Percentiles rank a stretch among this genome's conserved stretches.
Evolutionary conservation across 148 eudicot genomes (phyloP).

Genomic region (Mesembryanthemum crystallinum): DNA sequence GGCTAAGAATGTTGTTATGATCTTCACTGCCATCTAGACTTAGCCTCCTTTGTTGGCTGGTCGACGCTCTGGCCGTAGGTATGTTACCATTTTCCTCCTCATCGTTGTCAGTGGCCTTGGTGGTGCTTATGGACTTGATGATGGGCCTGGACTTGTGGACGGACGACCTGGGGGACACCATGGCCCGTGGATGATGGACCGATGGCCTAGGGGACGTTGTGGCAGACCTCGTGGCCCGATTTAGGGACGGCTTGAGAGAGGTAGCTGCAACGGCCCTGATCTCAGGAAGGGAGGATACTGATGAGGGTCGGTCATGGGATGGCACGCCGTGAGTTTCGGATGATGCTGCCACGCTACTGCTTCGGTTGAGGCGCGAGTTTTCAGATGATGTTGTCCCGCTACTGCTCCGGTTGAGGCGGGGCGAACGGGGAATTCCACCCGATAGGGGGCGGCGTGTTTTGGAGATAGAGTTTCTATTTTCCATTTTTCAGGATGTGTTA

Average conservation of each 20-base stretch:
- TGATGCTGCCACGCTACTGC: conserved; percentile 29
- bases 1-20: not conserved
- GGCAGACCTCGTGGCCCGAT: conserved; percentile 13
- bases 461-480: conserved; percentile 13
- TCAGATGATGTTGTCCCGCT: conserved; percentile 27
- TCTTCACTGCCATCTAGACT: conserved; percentile 21
- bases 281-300: too few relatives aligned
- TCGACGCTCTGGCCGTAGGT: conserved; percentile 16
- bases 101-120: conserved; percentile 18
- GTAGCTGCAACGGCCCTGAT: not conserved
- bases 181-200: conserved; percentile 24
- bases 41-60: conserved; percentile 26
- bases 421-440: conserved; percentile 35
- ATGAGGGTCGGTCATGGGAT: too few relatives aligned
- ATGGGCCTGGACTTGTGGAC: conserved; percentile 31
- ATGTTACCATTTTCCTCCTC: conserved; percentile 22
- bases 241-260: conserved; percentile 33
- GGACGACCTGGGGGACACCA: conserved; percentile 38
- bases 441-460: conserved; percentile 28
- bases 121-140: too few relatives aligned
- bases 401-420: conserved; percentile 35
- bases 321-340: not conserved
- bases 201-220: conserved; percentile 24
- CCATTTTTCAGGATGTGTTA: conserved; percentile 25
- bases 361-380: conserved; percentile 28